phyloP scores from a whole-genome alignment of 1,139 yeast genomes.

The Yueomyces sp. region DNA sequence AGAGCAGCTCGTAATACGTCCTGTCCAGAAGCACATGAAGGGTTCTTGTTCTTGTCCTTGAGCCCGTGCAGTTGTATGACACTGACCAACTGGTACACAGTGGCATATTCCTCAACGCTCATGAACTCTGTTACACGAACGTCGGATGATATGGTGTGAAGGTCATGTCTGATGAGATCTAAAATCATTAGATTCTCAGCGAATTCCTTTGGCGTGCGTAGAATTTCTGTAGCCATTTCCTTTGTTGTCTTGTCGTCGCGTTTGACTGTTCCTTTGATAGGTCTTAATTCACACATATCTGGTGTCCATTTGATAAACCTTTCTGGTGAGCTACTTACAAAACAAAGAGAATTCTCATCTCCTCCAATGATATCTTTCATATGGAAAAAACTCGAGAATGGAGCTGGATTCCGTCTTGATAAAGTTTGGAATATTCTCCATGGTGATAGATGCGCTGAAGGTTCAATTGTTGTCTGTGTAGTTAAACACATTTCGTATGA shows the following conservation, averaged over 20 bases:
- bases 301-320: slow-evolving; percentile 73
- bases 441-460: slow-evolving; percentile 36
- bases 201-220: slow-evolving; percentile 81
- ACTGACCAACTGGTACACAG: slow-evolving; percentile 85
- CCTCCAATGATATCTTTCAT: slow-evolving; percentile 40
- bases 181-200: slow-evolving; percentile 97
- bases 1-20: slow-evolving; percentile 68
- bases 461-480: slow-evolving; percentile 51
- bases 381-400: slow-evolving; percentile 72
- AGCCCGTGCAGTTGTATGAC: slow-evolving; percentile 60
- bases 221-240: slow-evolving; percentile 47
- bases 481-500: slow-evolving; percentile 92
- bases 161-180: slow-evolving; percentile 86
- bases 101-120: slow-evolving; percentile 85
- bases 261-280: slow-evolving; percentile 89
- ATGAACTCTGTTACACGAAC: slow-evolving; percentile 71
- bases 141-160: slow-evolving; percentile 52
- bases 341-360: slow-evolving; percentile 24
- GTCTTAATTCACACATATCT: slow-evolving; percentile 62
- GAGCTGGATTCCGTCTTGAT: slow-evolving; percentile 74
- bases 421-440: slow-evolving; percentile 77
- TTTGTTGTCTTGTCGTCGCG: slow-evolving; percentile 42
- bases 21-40: slow-evolving; percentile 44
- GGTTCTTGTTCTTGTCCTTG: slow-evolving; percentile 4
- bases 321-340: slow-evolving; percentile 90